A percentile compares a stretch with the other conserved stretches of the same genome.
Evolutionary conservation across 2,329 filamentous ascomycete species (phyloP).

Genomic region (Beauveria caledonica): DNA sequence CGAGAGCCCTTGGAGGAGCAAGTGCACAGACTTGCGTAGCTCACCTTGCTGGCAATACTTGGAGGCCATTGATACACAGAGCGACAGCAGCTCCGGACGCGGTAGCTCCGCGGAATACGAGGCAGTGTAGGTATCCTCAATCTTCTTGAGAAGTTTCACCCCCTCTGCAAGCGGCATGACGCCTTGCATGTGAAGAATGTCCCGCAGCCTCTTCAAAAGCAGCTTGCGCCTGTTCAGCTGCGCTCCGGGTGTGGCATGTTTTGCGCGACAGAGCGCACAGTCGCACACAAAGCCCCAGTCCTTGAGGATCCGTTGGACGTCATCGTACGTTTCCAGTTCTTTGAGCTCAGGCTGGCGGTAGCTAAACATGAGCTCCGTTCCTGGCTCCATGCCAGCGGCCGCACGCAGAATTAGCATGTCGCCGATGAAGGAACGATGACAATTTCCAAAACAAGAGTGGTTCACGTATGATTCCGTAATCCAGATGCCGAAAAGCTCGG

Average conservation of each 20-base stretch:
- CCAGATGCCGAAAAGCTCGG: slow-evolving; percentile 37
- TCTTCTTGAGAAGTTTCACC: background rate
- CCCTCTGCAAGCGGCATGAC: background rate
- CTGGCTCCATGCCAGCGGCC: slow-evolving; percentile 29
- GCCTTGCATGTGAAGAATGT: background rate
- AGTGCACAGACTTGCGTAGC: slow-evolving; percentile 1
- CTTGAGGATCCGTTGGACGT: slow-evolving; percentile 22
- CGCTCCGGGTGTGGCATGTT: slow-evolving; percentile 15
- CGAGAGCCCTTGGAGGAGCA: slow-evolving; percentile 13
- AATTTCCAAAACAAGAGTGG: slow-evolving; percentile 42
- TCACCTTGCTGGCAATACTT: background rate
- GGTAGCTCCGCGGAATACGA: background rate
- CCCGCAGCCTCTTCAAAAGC: background rate
- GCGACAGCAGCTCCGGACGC: background rate
- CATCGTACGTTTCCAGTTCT: slow-evolving; percentile 18
- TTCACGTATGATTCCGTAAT: slow-evolving; percentile 40
- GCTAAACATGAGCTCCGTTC: slow-evolving; percentile 36
- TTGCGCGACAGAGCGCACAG: slow-evolving; percentile 30
- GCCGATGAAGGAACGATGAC: slow-evolving; percentile 40
- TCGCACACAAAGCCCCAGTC: slow-evolving; percentile 34
- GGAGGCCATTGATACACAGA: background rate
- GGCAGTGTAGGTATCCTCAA: background rate
- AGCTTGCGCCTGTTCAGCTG: slow-evolving; percentile 14
- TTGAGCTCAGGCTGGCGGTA: slow-evolving; percentile 24
- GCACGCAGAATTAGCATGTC: slow-evolving; percentile 46